phyloP scores from a whole-genome alignment of 148 eudicot species.

The Vaccinium corymbosum region DNA sequence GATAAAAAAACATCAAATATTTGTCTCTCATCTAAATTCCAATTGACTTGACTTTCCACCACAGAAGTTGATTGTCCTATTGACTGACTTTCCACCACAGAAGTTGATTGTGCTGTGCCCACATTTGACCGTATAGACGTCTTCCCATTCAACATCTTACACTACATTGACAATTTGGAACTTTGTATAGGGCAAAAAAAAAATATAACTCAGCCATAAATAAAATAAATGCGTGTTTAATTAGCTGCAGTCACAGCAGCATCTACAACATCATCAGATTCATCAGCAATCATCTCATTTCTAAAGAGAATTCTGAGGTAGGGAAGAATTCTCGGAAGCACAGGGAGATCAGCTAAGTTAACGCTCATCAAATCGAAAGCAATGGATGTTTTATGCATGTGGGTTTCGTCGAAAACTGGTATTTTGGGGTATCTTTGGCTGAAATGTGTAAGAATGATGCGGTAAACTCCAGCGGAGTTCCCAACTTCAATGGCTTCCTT shows the following conservation, averaged over 20 bases:
- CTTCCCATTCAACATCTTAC: not conserved
- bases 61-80: not conserved
- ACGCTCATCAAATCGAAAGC: conserved; percentile 94
- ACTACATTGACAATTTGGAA: not conserved
- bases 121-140: not conserved
- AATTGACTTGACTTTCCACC: not conserved
- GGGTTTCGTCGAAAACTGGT: conserved; percentile 70
- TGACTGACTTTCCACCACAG: not conserved
- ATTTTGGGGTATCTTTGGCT: conserved; percentile 95
- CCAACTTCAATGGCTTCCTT: conserved; percentile 85
- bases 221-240: not conserved
- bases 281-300: conserved; percentile 66
- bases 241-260: conserved; percentile 32
- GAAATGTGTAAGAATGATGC: conserved; percentile 89
- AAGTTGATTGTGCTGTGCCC: not conserved
- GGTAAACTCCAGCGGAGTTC: conserved; percentile 70
- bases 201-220: not conserved
- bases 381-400: conserved; percentile 81
- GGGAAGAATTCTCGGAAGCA: conserved; percentile 77
- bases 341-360: conserved; percentile 73
- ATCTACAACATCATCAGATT: conserved; percentile 48
- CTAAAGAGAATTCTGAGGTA: conserved; percentile 65
- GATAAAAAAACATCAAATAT: not conserved
- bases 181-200: too few relatives aligned
- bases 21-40: not conserved